Evolutionary conservation across 148 eudicot genomes (phyloP), one percentile per base, ranked within the genome.

Genomic region (Suaeda aralocaspica): DNA sequence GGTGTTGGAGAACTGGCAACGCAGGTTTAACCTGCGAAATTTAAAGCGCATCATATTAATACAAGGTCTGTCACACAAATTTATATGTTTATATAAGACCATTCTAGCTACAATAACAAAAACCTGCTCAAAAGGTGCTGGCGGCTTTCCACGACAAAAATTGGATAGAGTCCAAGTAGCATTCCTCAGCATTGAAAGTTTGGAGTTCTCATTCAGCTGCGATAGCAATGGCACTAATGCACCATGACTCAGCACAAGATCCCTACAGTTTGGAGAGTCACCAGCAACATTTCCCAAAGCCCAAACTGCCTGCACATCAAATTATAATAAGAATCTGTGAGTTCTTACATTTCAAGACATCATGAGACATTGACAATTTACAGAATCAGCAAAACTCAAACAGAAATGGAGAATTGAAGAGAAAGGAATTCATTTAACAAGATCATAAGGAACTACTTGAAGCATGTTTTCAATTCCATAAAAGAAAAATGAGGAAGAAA

Each of bases 81-180:
- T 46, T 39, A 68, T 55, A 62, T 19, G 26, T 12, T 18, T 30
- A 34, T 46, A 46, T 55, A 8, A 26, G 39, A 16, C 4, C 14
- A 66, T 51, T 14, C 4, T 28, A 26, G 31, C 4, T 36, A 8
- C 26, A 28, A 72, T 5, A 5, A 42, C 21, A 39, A 41, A 58
- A 73, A 84, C 98, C 89, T 88, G 91, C 56, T 90, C 96, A 88
- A 92, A 92, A 51, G 89, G 84, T 60, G 96, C 87, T 53, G 89
- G 94, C 58, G 98, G 98, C 84, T 92, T 90, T 71, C 96, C 96
- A 59, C 92, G 89, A 61, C 98, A 92, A 61, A 92, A 92, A 68
- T 90, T 92, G 66, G 96, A 92, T 53, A 92, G 62, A 34, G 96
- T 92, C 98, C 96, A 92, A 41, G 98, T 92, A 63, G 98, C 96